Percentiles rank a stretch among this genome's conserved stretches.
phyloP scores from a whole-genome alignment of 768 basidiomycete genomes.

The Sistotremastrum suecicum region DNA sequence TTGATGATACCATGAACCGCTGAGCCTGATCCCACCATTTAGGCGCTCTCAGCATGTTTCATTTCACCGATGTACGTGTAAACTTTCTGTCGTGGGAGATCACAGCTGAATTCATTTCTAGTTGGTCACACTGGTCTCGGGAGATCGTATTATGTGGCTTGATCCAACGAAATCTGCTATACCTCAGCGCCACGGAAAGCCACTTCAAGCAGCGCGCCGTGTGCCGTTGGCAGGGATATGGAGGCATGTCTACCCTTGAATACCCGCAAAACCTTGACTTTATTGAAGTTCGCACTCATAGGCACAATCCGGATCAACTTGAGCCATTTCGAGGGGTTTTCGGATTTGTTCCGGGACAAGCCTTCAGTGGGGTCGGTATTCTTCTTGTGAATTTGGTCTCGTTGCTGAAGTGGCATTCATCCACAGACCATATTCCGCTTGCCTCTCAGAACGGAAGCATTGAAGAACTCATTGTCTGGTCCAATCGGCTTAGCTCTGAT shows the following conservation, averaged over 20 bases:
- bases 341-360: conserved; percentile 19
- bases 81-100: conserved; percentile 8
- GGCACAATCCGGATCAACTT: conserved; percentile 30
- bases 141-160: conserved; percentile 21
- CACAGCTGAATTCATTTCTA: conserved; percentile 5
- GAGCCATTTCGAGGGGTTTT: conserved; percentile 24
- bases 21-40: too few relatives aligned
- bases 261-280: background rate
- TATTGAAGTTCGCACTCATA: conserved; percentile 8
- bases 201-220: background rate
- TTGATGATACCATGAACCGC: too few relatives aligned
- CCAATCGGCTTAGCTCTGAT: background rate
- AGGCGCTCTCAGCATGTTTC: conserved; percentile 38
- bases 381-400: background rate
- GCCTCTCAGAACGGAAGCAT: conserved; percentile 21
- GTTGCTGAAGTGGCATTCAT: conserved; percentile 1
- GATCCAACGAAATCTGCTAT: conserved; percentile 32
- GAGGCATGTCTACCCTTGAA: conserved; percentile 13
- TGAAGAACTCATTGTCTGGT: background rate
- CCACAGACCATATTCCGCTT: conserved; percentile 32
- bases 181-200: conserved; percentile 10
- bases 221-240: conserved; percentile 20
- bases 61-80: conserved; percentile 31
- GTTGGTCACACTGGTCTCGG: conserved; percentile 21
- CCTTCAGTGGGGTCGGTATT: conserved; percentile 27